Evolutionary conservation across 768 basidiomycete species (phyloP).

Genomic region (Crepidotus variabilis): DNA sequence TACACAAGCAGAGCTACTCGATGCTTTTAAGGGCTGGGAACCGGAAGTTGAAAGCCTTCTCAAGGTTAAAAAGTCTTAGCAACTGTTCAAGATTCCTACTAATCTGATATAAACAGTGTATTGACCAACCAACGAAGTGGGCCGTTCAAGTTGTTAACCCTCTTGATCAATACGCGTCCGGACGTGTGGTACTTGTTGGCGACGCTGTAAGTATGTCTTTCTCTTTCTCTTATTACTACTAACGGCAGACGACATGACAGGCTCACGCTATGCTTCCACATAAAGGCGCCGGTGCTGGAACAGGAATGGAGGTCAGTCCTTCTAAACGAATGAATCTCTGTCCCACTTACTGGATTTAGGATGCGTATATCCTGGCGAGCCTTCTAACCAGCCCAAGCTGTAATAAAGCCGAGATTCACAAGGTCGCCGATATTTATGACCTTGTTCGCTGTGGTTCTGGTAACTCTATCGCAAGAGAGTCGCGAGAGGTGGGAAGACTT

Average conservation of each 20-base stretch:
- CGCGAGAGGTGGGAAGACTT: constrained; percentile 16
- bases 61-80: constrained; percentile 25
- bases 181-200: constrained; percentile 41
- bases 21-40: constrained; percentile 40
- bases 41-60: constrained; percentile 40
- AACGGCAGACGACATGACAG: constrained; percentile 6
- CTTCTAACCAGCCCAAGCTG: constrained; percentile 17
- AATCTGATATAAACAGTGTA: constrained; percentile 27
- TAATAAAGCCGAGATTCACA: constrained; percentile 15
- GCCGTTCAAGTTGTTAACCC: constrained; percentile 37
- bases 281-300: constrained; percentile 27
- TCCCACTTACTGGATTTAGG: constrained; percentile 18
- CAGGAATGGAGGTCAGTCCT: constrained; percentile 25
- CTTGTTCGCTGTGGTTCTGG: constrained; percentile 21
- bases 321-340: background rate
- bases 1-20: constrained; percentile 32
- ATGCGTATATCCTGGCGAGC: constrained; percentile 32
- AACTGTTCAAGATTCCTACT: too few relatives aligned
- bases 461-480: constrained; percentile 19
- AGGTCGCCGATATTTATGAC: constrained; percentile 25
- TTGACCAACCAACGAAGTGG: constrained; percentile 37
- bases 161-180: constrained; percentile 33
- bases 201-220: constrained; percentile 35
- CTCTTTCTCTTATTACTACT: background rate
- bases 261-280: constrained; percentile 31